Evolutionary conservation across 306 rosid genomes (phyloP), one percentile per base, ranked within the genome.

Genomic region (Quercus robur): DNA sequence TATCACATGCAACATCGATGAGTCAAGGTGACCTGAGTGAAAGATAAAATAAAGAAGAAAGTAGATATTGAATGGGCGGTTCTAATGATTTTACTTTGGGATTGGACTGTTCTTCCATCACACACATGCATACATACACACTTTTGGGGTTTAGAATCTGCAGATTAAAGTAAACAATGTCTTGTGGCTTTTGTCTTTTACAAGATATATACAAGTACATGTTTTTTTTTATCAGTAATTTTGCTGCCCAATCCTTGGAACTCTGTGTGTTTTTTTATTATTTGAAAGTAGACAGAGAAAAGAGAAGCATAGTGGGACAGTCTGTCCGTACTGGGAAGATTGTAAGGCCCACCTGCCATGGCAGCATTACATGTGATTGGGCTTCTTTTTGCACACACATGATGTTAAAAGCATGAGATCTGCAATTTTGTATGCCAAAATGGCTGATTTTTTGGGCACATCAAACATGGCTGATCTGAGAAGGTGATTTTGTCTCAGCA

Each of bases 341-440:
- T 68, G 19, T 41, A 55, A 26, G 63, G 66, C 19, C 71, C 70
- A 63, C 25, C 58, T 38, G 75, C 56, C 68, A 7, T 25, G 75
- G 77, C 70, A 44, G 14, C 75, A 82, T 23, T 59, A 31, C 86
- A 83, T 71, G 86, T 71, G 75, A 75, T 55, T 70, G 75, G 73
- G 28, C 58, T 25, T 54, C 49, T 11, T 61, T 57, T 55, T 30
- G 13, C 70, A 61, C 2, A 52, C 54, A 41, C n/a, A 23, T 23
- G 56, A 3, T n/a, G 13, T 46, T 46, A 33, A 51, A 55, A 30
- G 57, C 56, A 38, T 68, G 61, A 25, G 70, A 26, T 14, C 54
- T 52, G 23, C 69, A 73, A 18, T 49, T 51, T 73, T 52, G 11
- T 18, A 79, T 56, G 58, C 26, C 18, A 23, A 58, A 23, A 18